These are phyloP conservation scores for Cyclotella sp. DNA, from an alignment of 108 stramenopile species.

Conservation along the genomic window DNA sequence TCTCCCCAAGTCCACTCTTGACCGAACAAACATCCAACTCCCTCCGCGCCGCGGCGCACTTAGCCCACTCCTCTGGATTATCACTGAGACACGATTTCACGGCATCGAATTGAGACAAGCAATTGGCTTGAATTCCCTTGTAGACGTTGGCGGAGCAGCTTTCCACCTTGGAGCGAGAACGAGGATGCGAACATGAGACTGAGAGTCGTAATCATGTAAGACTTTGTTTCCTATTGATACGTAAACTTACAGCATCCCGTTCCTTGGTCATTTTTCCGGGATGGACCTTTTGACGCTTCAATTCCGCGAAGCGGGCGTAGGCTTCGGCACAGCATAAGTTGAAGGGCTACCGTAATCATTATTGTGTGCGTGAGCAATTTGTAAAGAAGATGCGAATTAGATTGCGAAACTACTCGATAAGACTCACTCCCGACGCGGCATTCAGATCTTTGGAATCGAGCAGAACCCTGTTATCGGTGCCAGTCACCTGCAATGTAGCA, in stretches of 20 bases:
- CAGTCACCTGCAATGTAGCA: constrained; percentile 18
- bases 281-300: constrained; percentile 47
- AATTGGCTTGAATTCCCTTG: constrained; percentile 40
- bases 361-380: no score
- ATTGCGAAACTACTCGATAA: not conserved
- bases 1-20: constrained; percentile 43
- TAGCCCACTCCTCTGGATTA: constrained; percentile 47
- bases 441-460: constrained; percentile 51
- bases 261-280: constrained; percentile 49
- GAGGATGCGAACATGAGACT: constrained; percentile 3
- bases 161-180: constrained; percentile 27
- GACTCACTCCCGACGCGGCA: constrained; percentile 46
- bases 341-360: constrained; percentile 24
- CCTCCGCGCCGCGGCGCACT: constrained; percentile 40
- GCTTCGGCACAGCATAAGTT: constrained; percentile 52
- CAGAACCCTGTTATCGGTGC: constrained; percentile 43
- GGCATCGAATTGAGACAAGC: constrained; percentile 40
- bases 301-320: constrained; percentile 48
- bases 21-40: constrained; percentile 54
- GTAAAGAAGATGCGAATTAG: not conserved
- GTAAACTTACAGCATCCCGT: constrained; percentile 48
- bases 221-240: not conserved
- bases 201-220: no score
- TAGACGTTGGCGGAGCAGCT: constrained; percentile 50
- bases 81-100: constrained; percentile 47